Conservation (phyloP, 202 grass and related monocot species). For the Setaria viridis region DNA sequence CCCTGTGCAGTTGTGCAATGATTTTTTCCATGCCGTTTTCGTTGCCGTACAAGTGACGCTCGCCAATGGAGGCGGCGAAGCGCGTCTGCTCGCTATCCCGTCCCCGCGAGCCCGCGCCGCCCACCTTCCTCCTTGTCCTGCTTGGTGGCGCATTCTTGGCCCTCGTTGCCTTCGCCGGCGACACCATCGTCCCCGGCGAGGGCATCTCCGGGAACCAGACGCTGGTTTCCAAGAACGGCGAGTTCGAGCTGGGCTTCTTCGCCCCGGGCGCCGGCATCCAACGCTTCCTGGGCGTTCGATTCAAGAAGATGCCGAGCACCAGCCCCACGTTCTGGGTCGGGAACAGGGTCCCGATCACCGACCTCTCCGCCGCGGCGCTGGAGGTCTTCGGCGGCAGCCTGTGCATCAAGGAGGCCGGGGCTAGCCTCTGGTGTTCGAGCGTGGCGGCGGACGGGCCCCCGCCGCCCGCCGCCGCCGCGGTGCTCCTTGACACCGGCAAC, state of each 20-base stretch:
- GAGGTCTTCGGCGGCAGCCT: slow-evolving; percentile 44
- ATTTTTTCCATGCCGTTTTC: neutral
- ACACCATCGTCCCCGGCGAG: slow-evolving; percentile 47
- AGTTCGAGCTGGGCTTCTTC: slow-evolving; percentile 59
- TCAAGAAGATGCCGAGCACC: slow-evolving; percentile 24
- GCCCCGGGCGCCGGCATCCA: slow-evolving; percentile 38
- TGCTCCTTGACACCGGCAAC: slow-evolving; percentile 68
- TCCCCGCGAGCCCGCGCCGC: neutral
- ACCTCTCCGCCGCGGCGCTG: slow-evolving; percentile 31
- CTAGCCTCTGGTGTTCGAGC: slow-evolving; percentile 34
- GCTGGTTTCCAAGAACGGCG: slow-evolving; percentile 48
- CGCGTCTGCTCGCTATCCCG: neutral
- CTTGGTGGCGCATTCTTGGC: neutral
- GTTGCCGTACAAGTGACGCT: neutral
- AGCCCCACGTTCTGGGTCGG: slow-evolving; percentile 56
- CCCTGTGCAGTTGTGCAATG: neutral
- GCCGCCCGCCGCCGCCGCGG: slow-evolving; percentile 37
- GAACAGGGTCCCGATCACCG: slow-evolving; percentile 40
- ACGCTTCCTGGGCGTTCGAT: slow-evolving; percentile 46
- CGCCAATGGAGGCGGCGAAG: slow-evolving; percentile 37
- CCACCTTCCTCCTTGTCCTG: neutral
- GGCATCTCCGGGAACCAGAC: slow-evolving; percentile 49
- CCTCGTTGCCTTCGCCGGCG: neutral
- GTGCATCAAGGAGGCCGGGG: slow-evolving; percentile 40
- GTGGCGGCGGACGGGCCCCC: neutral